Evolutionary conservation across 495 filamentous ascomycete genomes (phyloP).

Genomic region (Penicillium antarcticum): DNA sequence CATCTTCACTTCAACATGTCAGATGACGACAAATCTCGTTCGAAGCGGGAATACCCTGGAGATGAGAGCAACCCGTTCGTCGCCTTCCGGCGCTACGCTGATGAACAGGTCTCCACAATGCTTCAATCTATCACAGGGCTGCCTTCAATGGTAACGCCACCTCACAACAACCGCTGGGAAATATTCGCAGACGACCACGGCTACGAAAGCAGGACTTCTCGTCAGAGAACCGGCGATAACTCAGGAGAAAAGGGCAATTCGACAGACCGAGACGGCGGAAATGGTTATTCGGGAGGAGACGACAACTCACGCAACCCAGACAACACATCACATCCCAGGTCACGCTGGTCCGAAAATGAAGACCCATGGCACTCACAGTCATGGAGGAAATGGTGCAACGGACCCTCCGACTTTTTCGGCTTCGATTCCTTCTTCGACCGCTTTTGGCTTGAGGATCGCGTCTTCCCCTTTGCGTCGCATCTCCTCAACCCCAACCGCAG

Average conservation of each 20-base stretch:
- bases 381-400: conserved; percentile 1
- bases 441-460: conserved; percentile 30
- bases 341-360: conserved; percentile 11
- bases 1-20: conserved; percentile 23
- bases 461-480: conserved; percentile 21
- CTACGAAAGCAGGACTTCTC: conserved; percentile 20
- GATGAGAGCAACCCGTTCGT: conserved; percentile 54
- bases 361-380: conserved; percentile 11
- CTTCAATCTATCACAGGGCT: conserved; percentile 51
- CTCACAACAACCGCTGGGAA: conserved; percentile 33
- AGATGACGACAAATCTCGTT: conserved; percentile 22
- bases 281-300: conserved; percentile 5
- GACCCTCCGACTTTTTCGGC: conserved; percentile 25
- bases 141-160: conserved; percentile 30
- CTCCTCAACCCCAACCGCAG: conserved; percentile 26
- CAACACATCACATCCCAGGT: conserved; percentile 3
- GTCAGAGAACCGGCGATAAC: conserved; percentile 16
- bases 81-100: conserved; percentile 57
- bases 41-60: conserved; percentile 22
- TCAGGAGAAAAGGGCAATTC: conserved; percentile 11
- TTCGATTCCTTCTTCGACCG: conserved; percentile 36
- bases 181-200: conserved; percentile 32
- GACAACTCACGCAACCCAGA: conserved; percentile 5
- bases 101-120: conserved; percentile 55
- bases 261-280: conserved; percentile 5